Base-by-base conservation (phyloP, 371 early-diverging fungal species). In the Phascolomyces articulosus region DNA sequence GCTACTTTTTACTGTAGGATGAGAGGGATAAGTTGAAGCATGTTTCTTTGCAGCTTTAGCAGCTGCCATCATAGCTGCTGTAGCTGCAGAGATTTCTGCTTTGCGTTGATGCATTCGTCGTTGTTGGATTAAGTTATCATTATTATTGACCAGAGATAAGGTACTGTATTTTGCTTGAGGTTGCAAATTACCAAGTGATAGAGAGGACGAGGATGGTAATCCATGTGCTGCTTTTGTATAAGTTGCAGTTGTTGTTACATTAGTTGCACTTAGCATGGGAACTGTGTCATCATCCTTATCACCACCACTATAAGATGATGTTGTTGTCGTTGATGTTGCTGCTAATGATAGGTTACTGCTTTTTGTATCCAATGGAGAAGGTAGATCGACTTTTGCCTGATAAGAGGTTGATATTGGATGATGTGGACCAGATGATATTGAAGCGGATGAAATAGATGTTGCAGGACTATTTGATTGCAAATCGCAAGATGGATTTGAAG, bases 21-120 rank as follows among this genome's bases (percentile, higher is more conserved):
- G 44, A 44, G 44, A 16, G 16, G 16, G 44, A 44, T 15, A 16
- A n/a, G 44, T 13, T n/a, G 63, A 53, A 11, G 58, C 63, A 53
- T 27, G 31, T 34, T 27, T 40, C 29, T 58, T 69, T n/a, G 62
- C 26, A 28, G 66, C 66, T 44, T 62, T 63, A 28, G 70, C 70
- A 8, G 60, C 73, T 18, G 67, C 65, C 24, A 72, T 62, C 48
- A 73, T 71, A 60, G 75, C 58, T 2, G 41, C 59, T 10, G 63
- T 53, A 18, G 68, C 68, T 27, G 62, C 67, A 23, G 56, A 60
- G 26, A 63, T 67, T 44, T 67, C 68, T 21, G 68, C 68, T 58
- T 67, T 67, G 28, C 60, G 41, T 28, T 63, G 68, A 16, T 63
- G 58, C 23, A 58, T 53, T 49, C 27, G 20, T 57, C 21, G 21